Base-by-base conservation (phyloP, 208 protist species). In the Vickermania ingenoplastis region DNA sequence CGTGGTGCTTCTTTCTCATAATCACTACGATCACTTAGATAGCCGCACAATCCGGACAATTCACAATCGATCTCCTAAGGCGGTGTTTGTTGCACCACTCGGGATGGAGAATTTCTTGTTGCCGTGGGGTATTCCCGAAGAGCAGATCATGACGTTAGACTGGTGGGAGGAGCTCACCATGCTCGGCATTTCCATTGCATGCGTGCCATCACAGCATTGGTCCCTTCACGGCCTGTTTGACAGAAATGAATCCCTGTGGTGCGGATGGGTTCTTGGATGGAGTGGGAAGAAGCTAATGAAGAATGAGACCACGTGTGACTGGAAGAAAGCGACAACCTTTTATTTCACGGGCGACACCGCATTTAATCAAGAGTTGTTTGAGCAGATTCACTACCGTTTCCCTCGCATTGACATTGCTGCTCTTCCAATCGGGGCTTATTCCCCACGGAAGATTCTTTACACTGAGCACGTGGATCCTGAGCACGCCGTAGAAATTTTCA, bases 1-100 rank as follows among this genome's bases (percentile, higher is more conserved):
- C 69, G 79, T 91, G 27, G 71, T 92, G 17, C 60, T 81, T 24
- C 31, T 96, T 22, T 88, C 77, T 26, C 90, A 96, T 71, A 89
- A 92, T 63, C 90, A 96, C 71, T 94, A 89, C 67, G 90, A 96
- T 58, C 87, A 96, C 69, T 71, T 96, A 28, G 78, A 92, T 62
- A 48, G 71, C 66, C 3, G 54, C 0, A 71, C 69, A 13, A 29
- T 91, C 0, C 48, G 48, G 22, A 45, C 63, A 14, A 21, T 96
- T 2, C 54, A 57, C 22, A 36, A 67, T 25, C 69, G 63, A 24
- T 77, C 74, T 62, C 77, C 75, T 13, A 58, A 73, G 21, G 63
- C 61, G 31, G 50, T 31, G 1, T 89, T 83, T 41, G 75, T 83
- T 1, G 72, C 89, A 31, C 89, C 89, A 21, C 65, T 81, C 14